Evolutionary conservation across 768 basidiomycete genomes (phyloP).

Genomic region (Trametopsis cervina): DNA sequence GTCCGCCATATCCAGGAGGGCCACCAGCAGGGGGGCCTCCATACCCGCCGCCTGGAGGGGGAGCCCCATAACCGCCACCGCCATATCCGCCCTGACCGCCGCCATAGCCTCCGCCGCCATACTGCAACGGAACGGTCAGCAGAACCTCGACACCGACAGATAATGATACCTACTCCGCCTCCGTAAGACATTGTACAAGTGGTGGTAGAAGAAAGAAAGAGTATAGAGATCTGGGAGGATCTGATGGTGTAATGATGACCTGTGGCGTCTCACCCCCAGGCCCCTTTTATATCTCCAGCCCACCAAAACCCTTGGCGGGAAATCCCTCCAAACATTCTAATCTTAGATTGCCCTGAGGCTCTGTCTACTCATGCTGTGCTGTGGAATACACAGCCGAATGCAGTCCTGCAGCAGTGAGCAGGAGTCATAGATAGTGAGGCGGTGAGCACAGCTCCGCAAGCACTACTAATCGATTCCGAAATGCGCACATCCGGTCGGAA

Average conservation of each 20-base stretch:
- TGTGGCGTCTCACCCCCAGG: background rate
- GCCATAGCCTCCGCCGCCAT: constrained; percentile 8
- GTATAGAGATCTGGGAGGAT: background rate
- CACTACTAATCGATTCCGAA: background rate
- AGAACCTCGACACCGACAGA: constrained; percentile 8
- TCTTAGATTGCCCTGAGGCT: too few species aligned
- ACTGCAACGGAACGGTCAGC: background rate
- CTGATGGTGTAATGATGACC: background rate
- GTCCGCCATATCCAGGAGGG: constrained; percentile 20
- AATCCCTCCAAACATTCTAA: too few species aligned
- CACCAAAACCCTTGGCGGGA: too few species aligned
- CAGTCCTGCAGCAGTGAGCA: too few species aligned
- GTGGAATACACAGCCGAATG: too few species aligned
- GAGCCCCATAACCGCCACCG: constrained; percentile 23
- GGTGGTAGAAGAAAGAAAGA: background rate
- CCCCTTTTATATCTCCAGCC: background rate
- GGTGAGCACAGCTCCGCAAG: background rate
- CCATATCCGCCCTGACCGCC: constrained; percentile 15
- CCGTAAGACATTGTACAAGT: constrained; percentile 30
- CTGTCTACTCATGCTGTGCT: too few species aligned
- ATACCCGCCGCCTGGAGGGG: constrained; percentile 12
- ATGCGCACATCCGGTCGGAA: too few species aligned
- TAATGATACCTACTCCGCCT: constrained; percentile 9
- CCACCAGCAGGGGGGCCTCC: constrained; percentile 22
- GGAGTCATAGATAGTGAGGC: too few species aligned